Percentiles rank a stretch among this genome's conserved stretches.
Evolutionary conservation across 2,329 filamentous ascomycete species (phyloP).

Genomic region (Clarireedia monteithiana): DNA sequence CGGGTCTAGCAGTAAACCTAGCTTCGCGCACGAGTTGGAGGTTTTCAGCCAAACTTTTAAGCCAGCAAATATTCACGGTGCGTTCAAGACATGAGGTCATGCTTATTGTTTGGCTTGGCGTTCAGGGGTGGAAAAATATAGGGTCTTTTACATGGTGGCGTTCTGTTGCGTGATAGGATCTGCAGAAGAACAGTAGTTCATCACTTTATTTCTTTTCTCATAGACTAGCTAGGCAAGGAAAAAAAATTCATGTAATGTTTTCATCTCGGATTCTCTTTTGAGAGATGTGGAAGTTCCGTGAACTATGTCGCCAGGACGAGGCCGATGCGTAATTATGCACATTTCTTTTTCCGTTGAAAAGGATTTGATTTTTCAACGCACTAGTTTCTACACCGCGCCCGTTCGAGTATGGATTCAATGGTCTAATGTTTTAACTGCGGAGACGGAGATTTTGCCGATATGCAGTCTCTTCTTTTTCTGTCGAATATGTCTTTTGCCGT

Average conservation of each 20-base stretch:
- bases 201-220: not conserved
- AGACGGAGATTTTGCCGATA: not conserved
- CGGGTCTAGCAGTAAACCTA: conserved; percentile 4
- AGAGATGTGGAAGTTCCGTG: not conserved
- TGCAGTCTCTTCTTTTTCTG: not conserved
- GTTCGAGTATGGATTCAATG: not conserved
- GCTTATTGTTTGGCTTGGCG: not conserved
- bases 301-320: no score
- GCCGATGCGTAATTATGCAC: no score
- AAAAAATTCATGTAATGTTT: not conserved
- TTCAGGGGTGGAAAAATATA: not conserved
- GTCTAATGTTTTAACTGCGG: not conserved
- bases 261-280: not conserved
- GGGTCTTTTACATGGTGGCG: not conserved
- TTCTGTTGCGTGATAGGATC: not conserved
- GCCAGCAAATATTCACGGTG: conserved; percentile 9
- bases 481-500: not conserved
- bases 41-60: conserved; percentile 9
- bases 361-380: not conserved
- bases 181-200: not conserved
- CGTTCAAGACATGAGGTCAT: conserved; percentile 2
- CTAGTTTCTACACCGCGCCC: not conserved
- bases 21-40: conserved; percentile 3
- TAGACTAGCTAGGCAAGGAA: not conserved
- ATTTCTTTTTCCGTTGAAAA: not conserved